A percentile compares a stretch with the other conserved stretches of the same genome.
These are phyloP conservation scores for Avena atlantica DNA, from an alignment of 176 grass and related monocot species.

Conservation along the genomic window DNA sequence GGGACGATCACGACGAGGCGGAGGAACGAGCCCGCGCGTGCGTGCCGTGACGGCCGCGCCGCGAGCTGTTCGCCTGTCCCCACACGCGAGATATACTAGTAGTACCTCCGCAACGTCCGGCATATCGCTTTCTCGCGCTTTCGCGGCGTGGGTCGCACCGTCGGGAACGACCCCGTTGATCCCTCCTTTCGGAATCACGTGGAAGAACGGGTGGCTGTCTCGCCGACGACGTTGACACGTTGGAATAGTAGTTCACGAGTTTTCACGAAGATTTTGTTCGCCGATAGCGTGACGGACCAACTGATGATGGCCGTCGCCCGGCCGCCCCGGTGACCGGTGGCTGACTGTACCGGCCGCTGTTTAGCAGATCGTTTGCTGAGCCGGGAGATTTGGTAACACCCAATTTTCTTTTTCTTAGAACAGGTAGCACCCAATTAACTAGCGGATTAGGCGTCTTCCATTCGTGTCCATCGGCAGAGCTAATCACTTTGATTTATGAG, in stretches of 20 bases:
- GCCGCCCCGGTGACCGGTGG: not conserved
- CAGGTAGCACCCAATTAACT: not conserved
- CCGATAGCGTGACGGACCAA: not conserved
- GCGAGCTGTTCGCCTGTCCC: not conserved
- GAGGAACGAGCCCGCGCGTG: not conserved
- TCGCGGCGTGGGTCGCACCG: constrained; percentile 5
- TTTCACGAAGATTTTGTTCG: not conserved
- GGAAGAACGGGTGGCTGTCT: not conserved
- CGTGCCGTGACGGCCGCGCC: not conserved
- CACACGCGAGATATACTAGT: not conserved
- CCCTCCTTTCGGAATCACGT: not conserved
- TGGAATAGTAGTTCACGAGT: not conserved
- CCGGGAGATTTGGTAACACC: not conserved
- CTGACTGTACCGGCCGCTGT: not conserved
- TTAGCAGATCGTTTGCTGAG: not conserved
- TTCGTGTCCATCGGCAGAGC: not conserved
- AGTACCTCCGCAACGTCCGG: not conserved
- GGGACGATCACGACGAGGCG: not conserved
- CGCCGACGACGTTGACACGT: not conserved
- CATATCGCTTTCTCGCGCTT: not conserved
- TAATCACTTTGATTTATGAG: not conserved
- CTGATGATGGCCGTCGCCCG: not conserved
- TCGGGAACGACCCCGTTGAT: not conserved
- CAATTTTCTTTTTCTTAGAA: not conserved
- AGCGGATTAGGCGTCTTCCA: not conserved